Base-by-base conservation (phyloP, 2,329 filamentous ascomycete species). In the Calonectria pseudoturangicola region DNA sequence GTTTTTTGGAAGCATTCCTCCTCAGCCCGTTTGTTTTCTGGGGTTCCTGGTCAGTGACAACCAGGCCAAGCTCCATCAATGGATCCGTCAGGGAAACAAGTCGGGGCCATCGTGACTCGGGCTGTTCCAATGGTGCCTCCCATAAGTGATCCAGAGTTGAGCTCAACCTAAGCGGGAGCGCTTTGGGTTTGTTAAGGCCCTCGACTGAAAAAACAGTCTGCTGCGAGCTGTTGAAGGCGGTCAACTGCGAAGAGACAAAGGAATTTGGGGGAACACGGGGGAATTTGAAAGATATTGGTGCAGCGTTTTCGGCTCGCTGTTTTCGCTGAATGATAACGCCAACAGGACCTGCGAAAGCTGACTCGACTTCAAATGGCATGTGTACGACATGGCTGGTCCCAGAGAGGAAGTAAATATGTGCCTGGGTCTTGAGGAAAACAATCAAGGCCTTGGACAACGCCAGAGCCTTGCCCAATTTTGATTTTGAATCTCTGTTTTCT, bases 311-410 rank as follows among this genome's bases (percentile, higher is more conserved):
- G 12, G 85, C 82, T 71, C 87, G 88, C 50, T 92, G 87, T 81
- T 93, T 98, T 73, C 96, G 90, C 84, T 98, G 96, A 70, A 99
- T 91, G 25, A 99, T 89, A 63, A 98, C 89, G 30, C 97, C 97
- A 39, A 92, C 89, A 7, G 95, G 94, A 15, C 94, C 94, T 43
- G 96, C 92, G 82, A 96, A 95, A 36, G 94, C 95, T 66, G 92
- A 92, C 81, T 98, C 95, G 50, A 98, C 94, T 84, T 98, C 96
- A 81, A 99, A 99, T 2, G 96, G 96, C 81, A 99, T 91, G 82
- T 98, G 95, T 60, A 98, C 89, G 71, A 98, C 91, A 88, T 99
- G 94, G 81, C 91, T 97, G 41, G 95, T 93, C 25, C 96, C 96
- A 2, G 94, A 91, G 45, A 98, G 89, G 82, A 97, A 98, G 87